Evolutionary conservation across 306 rosid genomes (phyloP), one percentile per base, ranked within the genome.

Genomic region (Prunus armeniaca): DNA sequence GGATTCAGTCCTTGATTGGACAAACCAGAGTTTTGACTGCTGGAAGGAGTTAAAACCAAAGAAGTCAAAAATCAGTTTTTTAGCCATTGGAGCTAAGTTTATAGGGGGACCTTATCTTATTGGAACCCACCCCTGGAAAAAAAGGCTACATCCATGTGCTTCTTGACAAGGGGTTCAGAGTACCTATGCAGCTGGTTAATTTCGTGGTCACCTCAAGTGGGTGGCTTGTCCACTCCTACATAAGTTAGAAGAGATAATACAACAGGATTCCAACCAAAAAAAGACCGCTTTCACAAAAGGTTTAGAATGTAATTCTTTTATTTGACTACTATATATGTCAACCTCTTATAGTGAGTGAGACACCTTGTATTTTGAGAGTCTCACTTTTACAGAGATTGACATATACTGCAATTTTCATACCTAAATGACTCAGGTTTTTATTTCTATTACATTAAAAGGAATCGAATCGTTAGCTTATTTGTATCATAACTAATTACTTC

Each of bases 111-210:
- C 54, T 38, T 72, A 72, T 72, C 43, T 57, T 61, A 8, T 57
- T 57, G 76, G 76, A 72, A 60, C 69, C 76, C 43, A 73, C 54
- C 67, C 45, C 57, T 6, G 41, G 67, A 17, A 58, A 54, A 24
- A 4, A 18, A 24, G 6, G 56, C 67, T 18, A 24, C 51, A 73
- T 24, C 56, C 77, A 61, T 73, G 77, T 73, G 69, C 77, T 58
- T 55, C 68, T 15, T 60, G 19, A 57, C 14, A 27, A 10, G 27
- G 27, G 18, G 6, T 46, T 73, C 69, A 27, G 47, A 61, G 58
- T 45, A 61, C 27, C 58, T 38, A 56, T n/a, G 18, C 20, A 58
- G 76, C 28, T 41, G 28, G 32, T 43, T 72, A 46, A 49, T 15
- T 20, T 38, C 41, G 3, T 24, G 12, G 15, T 69, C 73, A 69